Conservation (phyloP, 169 alveolate genomes). For the Eimeria acervulina region DNA sequence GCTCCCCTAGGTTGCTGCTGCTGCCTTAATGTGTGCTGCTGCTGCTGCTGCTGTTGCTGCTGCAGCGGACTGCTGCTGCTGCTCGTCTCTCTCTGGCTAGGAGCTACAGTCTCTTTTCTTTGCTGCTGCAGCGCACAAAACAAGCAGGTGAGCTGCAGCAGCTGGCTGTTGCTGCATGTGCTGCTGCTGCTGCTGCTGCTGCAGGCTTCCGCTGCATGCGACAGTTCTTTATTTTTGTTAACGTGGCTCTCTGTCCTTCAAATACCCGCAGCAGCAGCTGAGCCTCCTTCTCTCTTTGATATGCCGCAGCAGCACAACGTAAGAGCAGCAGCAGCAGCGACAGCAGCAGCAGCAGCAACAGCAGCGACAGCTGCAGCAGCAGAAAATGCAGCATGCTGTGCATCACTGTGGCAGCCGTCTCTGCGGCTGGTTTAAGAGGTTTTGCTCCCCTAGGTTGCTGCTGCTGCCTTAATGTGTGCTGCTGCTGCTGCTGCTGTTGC, state of each 20-base stretch:
- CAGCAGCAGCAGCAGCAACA: slow-evolving; percentile 41
- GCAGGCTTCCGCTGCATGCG: slow-evolving; percentile 53
- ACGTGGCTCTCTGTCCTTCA: slow-evolving; percentile 20
- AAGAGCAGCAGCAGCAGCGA: neutral
- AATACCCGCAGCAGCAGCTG: slow-evolving; percentile 47
- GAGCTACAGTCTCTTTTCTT: slow-evolving; percentile 43
- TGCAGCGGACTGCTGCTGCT: slow-evolving; percentile 39
- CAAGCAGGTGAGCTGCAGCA: slow-evolving; percentile 20
- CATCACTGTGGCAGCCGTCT: too few species aligned
- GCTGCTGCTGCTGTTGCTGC: neutral
- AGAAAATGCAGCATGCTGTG: neutral
- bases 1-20: neutral
- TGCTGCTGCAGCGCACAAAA: slow-evolving; percentile 62
- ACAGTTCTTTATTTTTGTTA: neutral
- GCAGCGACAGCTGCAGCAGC: neutral
- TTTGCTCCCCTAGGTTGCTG: neutral
- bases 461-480: neutral
- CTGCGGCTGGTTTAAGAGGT: neutral
- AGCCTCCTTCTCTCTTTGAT: slow-evolving; percentile 21
- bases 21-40: neutral
- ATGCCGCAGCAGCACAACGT: slow-evolving; percentile 1
- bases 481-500: slow-evolving; percentile 31
- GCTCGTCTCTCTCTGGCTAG: slow-evolving; percentile 27
- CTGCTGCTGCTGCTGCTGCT: slow-evolving; percentile 43
- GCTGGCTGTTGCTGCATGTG: neutral